These are phyloP conservation scores for Xylariaceae sp. DNA, from an alignment of 2,329 filamentous ascomycete species.

Conservation along the genomic window DNA sequence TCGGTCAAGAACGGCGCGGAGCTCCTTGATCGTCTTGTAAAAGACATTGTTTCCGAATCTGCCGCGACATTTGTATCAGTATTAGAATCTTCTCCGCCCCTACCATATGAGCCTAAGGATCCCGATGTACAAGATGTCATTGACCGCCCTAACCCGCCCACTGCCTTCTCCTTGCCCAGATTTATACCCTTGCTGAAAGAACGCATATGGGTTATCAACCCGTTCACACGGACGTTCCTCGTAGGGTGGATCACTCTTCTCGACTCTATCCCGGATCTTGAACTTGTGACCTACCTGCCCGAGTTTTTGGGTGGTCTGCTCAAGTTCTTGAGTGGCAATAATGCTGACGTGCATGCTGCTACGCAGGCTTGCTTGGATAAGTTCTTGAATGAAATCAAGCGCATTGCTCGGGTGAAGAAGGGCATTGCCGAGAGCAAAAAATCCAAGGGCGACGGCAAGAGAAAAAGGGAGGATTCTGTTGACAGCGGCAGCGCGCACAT, in stretches of 20 bases:
- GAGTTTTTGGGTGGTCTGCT: conserved; percentile 89
- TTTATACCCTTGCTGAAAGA: conserved; percentile 96
- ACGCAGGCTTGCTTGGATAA: conserved; percentile 88
- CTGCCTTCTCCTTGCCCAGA: conserved; percentile 86
- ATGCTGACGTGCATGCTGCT: conserved; percentile 91
- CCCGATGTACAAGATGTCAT: conserved; percentile 42
- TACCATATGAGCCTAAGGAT: conserved; percentile 55
- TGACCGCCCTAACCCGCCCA: conserved; percentile 63
- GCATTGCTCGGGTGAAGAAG: conserved; percentile 90
- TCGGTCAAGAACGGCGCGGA: conserved; percentile 99
- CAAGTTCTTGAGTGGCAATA: conserved; percentile 89
- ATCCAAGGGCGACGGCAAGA: conserved; percentile 68
- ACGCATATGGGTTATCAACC: conserved; percentile 90
- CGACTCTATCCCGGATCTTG: conserved; percentile 95
- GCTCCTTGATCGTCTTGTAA: conserved; percentile 89
- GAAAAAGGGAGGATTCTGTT: conserved; percentile 71
- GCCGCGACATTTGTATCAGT: conserved; percentile 94
- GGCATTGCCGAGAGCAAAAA: conserved; percentile 87
- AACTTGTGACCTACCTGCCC: conserved; percentile 89
- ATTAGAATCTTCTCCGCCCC: conserved; percentile 62
- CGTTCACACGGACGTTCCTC: conserved; percentile 92
- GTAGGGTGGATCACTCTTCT: conserved; percentile 95
- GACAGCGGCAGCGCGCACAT: conserved; percentile 68
- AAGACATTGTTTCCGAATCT: conserved; percentile 95
- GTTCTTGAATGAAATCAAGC: conserved; percentile 91